Percentiles rank a stretch among this genome's conserved stretches.
Conservation (phyloP, 129 eudicot species). For the Silybum marianum region DNA sequence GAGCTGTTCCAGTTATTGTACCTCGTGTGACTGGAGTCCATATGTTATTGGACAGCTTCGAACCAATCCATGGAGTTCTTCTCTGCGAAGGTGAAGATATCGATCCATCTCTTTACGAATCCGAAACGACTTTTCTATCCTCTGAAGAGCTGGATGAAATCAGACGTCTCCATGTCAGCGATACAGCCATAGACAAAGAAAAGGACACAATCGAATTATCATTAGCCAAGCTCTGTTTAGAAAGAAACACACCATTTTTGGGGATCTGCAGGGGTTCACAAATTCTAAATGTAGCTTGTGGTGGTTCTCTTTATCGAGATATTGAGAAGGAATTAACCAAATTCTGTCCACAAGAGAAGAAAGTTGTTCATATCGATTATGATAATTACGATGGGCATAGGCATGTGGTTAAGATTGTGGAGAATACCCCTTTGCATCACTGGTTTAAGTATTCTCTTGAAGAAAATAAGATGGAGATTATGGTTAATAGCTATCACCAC, state of each 20-base stretch:
- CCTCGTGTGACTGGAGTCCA: constrained; percentile 88
- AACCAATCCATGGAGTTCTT: constrained; percentile 95
- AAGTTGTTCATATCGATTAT: constrained; percentile 78
- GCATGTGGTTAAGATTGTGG: constrained; percentile 64
- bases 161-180: constrained; percentile 59
- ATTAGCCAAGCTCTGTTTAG: constrained; percentile 82
- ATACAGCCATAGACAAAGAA: constrained; percentile 86
- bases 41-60: constrained; percentile 75
- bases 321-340: constrained; percentile 60
- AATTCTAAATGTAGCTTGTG: constrained; percentile 87
- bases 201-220: constrained; percentile 81
- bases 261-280: constrained; percentile 98
- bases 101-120: constrained; percentile 73
- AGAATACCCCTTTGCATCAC: constrained; percentile 66
- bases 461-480: constrained; percentile 53
- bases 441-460: constrained; percentile 79
- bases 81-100: constrained; percentile 97
- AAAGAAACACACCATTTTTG: constrained; percentile 81
- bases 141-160: constrained; percentile 74
- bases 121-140: constrained; percentile 47
- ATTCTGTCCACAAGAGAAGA: constrained; percentile 30
- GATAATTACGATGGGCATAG: constrained; percentile 89
- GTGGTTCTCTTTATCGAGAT: constrained; percentile 86
- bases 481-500: constrained; percentile 93
- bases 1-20: constrained; percentile 91